Conservation (phyloP, 257 asterid genomes). For the Striga asiatica region DNA sequence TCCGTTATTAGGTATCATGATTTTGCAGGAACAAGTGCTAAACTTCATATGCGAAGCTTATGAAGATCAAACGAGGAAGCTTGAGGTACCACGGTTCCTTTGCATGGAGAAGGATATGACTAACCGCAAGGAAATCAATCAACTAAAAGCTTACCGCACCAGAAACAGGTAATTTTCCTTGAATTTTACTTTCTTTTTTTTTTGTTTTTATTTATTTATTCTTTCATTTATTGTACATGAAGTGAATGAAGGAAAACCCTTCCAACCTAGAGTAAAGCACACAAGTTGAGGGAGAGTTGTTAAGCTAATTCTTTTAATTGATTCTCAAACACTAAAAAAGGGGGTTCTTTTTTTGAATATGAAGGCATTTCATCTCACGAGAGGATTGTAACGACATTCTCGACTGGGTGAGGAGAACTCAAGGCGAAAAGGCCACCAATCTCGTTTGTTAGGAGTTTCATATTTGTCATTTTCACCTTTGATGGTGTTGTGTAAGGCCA, state of each 20-base stretch:
- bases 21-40: conserved; percentile 62
- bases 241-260: no score
- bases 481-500: no score
- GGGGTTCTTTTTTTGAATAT: conserved; percentile 9
- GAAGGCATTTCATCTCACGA: conserved; percentile 54
- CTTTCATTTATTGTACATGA: not conserved
- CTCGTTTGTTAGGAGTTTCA: conserved; percentile 17
- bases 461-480: no score
- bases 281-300: not conserved
- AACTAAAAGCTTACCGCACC: conserved; percentile 60
- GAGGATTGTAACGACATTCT: conserved; percentile 53
- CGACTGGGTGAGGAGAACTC: conserved; percentile 62
- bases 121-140: conserved; percentile 32
- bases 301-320: not conserved
- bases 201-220: not conserved
- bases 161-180: conserved; percentile 45
- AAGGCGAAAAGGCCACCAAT: conserved; percentile 25
- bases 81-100: conserved; percentile 56
- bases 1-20: not conserved
- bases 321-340: conserved; percentile 3
- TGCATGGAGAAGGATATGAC: conserved; percentile 59
- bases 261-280: no score
- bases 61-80: conserved; percentile 34
- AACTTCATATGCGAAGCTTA: conserved; percentile 59
- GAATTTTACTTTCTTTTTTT: not conserved